These are phyloP conservation scores for Rutstroemia sp. DNA, from an alignment of 2,329 filamentous ascomycete species.

Conservation along the genomic window DNA sequence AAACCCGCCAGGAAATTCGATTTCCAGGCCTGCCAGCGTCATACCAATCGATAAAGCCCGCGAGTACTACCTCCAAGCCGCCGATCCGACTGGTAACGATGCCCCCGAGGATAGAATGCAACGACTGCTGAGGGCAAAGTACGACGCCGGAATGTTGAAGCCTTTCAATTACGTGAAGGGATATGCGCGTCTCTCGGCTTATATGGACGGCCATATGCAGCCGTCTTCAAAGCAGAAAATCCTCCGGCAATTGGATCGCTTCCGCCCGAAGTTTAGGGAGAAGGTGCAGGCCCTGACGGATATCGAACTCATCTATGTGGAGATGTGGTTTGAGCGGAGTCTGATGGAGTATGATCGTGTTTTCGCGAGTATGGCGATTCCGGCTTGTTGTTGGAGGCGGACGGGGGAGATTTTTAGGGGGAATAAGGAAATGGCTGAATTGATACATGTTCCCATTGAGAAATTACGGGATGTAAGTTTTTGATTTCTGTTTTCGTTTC, in stretches of 20 bases:
- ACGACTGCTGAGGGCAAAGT: slow-evolving; percentile 87
- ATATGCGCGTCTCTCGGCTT: slow-evolving; percentile 80
- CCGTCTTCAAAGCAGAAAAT: slow-evolving; percentile 83
- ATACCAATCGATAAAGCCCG: slow-evolving; percentile 55
- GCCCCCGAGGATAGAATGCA: slow-evolving; percentile 93
- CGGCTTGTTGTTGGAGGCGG: slow-evolving; percentile 92
- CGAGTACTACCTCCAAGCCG: slow-evolving; percentile 95
- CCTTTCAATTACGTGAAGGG: slow-evolving; percentile 99
- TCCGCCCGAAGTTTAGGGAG: slow-evolving; percentile 91
- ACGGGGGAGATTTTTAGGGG: slow-evolving; percentile 96
- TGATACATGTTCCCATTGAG: slow-evolving; percentile 89
- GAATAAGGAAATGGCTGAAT: slow-evolving; percentile 97
- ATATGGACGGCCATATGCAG: slow-evolving; percentile 85
- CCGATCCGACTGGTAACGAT: slow-evolving; percentile 81
- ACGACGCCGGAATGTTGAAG: slow-evolving; percentile 87
- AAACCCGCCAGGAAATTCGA: slow-evolving; percentile 43
- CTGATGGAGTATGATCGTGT: slow-evolving; percentile 98
- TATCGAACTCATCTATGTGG: slow-evolving; percentile 87
- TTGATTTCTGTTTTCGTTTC: not conserved
- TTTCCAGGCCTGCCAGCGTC: slow-evolving; percentile 53
- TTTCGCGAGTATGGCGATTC: slow-evolving; percentile 98
- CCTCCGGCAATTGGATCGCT: slow-evolving; percentile 81
- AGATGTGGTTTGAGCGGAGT: slow-evolving; percentile 98
- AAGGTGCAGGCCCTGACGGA: slow-evolving; percentile 89
- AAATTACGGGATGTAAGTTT: slow-evolving; percentile 75